These are phyloP conservation scores for Cryptosporidium sp. DNA, from an alignment of 169 alveolate species.

Conservation along the genomic window DNA sequence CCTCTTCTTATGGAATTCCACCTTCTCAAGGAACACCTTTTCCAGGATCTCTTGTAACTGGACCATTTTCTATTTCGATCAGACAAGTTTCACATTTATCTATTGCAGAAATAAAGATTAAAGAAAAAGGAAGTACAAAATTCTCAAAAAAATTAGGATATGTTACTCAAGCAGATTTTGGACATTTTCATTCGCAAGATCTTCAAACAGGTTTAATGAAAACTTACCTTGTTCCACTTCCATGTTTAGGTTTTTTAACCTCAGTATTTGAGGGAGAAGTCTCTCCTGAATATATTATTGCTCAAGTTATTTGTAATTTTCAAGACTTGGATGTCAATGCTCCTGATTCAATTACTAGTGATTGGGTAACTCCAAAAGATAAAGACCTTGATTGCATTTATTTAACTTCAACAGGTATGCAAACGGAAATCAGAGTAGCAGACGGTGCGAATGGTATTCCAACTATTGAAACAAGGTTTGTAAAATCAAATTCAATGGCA, in stretches of 20 bases:
- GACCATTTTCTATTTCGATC: constrained; percentile 23
- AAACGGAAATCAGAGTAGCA: neutral
- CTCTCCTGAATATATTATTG: neutral
- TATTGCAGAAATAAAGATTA: constrained; percentile 1
- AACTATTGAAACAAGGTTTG: neutral
- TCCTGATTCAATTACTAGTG: neutral
- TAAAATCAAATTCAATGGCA: neutral
- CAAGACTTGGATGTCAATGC: neutral
- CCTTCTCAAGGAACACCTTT: constrained; percentile 7
- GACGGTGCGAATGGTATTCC: constrained; percentile 9
- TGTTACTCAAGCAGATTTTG: constrained; percentile 6
- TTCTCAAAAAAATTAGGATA: neutral
- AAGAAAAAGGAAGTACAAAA: neutral
- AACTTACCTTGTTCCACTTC: constrained; percentile 4
- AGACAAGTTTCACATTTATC: neutral
- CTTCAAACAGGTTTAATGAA: neutral
- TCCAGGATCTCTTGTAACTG: constrained; percentile 23
- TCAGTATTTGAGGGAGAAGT: constrained; percentile 11
- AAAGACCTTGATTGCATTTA: neutral
- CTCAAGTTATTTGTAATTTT: constrained; percentile 25
- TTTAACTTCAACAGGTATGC: neutral
- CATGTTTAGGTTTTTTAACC: constrained; percentile 18
- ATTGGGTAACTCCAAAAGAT: constrained; percentile 21
- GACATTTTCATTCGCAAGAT: neutral
- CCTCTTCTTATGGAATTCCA: neutral